A percentile compares a stretch with the other conserved stretches of the same genome.
Evolutionary conservation across 2,329 filamentous ascomycete species (phyloP).

Genomic region (Stagonosporopsis tanaceti): DNA sequence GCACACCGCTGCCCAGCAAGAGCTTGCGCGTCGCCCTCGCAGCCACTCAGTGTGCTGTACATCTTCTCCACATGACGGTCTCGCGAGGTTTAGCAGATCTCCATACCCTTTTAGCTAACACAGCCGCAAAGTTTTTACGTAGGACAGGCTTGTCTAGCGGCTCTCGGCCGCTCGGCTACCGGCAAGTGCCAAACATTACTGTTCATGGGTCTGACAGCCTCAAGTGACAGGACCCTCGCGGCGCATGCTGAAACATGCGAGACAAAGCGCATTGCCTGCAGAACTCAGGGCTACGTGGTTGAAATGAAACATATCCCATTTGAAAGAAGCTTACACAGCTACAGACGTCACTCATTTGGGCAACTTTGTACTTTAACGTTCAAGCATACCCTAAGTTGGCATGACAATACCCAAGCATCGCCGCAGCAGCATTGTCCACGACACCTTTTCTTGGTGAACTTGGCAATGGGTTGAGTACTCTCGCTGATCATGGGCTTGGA

Average conservation of each 20-base stretch:
- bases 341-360: slow-evolving; percentile 1
- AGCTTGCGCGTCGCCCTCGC: slow-evolving; percentile 13
- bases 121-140: slow-evolving; percentile 8
- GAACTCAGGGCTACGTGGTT: slow-evolving; percentile 12
- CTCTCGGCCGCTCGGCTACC: slow-evolving; percentile 18
- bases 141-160: slow-evolving; percentile 12
- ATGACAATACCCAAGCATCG: slow-evolving; percentile 1
- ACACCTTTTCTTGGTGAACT: neutral
- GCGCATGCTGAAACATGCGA: slow-evolving; percentile 1
- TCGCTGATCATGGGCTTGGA: slow-evolving; percentile 1
- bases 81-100: neutral
- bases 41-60: neutral
- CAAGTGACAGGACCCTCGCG: neutral
- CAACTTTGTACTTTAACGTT: slow-evolving; percentile 3
- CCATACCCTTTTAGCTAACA: neutral
- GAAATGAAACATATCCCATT: neutral
- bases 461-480: neutral
- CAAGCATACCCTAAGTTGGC: slow-evolving; percentile 8
- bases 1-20: slow-evolving; percentile 1
- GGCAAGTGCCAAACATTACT: slow-evolving; percentile 1
- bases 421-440: neutral
- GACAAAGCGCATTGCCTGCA: slow-evolving; percentile 7
- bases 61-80: neutral
- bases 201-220: neutral
- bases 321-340: neutral